Percentiles rank a stretch among this genome's conserved stretches.
Conservation (phyloP, 2,329 filamentous ascomycete genomes). For the Hawksworthiomyces lignivorus region DNA sequence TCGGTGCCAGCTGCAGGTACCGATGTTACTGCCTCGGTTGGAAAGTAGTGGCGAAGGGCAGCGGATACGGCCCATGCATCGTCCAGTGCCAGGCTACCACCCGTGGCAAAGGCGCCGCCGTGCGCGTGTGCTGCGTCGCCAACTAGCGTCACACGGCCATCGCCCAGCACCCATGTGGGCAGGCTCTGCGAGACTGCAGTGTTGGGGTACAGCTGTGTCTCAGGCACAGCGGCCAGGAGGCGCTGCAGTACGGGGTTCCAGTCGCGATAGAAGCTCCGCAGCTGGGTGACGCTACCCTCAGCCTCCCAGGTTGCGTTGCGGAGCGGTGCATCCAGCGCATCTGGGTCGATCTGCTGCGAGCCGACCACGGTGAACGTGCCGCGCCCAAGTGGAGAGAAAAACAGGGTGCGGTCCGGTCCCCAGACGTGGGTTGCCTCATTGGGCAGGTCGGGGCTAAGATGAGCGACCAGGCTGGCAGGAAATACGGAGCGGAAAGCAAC, state of each 20-base stretch:
- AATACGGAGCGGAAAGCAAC: conserved; percentile 38
- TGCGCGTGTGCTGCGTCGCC: conserved; percentile 35
- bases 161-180: conserved; percentile 32
- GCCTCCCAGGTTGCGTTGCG: conserved; percentile 30
- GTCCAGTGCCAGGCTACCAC: conserved; percentile 31
- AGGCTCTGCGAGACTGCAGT: conserved; percentile 29
- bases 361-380: conserved; percentile 36
- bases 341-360: conserved; percentile 29
- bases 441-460: conserved; percentile 30
- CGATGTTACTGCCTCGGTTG: neutral
- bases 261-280: conserved; percentile 30
- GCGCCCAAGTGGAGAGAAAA: conserved; percentile 33
- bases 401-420: conserved; percentile 34
- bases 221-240: conserved; percentile 32
- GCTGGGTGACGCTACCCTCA: conserved; percentile 26
- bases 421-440: conserved; percentile 37
- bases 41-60: conserved; percentile 29
- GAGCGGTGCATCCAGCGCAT: conserved; percentile 23
- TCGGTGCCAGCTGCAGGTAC: conserved; percentile 3
- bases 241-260: conserved; percentile 35
- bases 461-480: conserved; percentile 29
- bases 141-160: conserved; percentile 26
- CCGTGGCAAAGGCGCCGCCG: conserved; percentile 33
- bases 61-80: conserved; percentile 34
- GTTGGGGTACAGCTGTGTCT: conserved; percentile 35